Evolutionary conservation across 139 green algal genomes (phyloP).

Genomic region (Pseudopediastrum boryanum): DNA sequence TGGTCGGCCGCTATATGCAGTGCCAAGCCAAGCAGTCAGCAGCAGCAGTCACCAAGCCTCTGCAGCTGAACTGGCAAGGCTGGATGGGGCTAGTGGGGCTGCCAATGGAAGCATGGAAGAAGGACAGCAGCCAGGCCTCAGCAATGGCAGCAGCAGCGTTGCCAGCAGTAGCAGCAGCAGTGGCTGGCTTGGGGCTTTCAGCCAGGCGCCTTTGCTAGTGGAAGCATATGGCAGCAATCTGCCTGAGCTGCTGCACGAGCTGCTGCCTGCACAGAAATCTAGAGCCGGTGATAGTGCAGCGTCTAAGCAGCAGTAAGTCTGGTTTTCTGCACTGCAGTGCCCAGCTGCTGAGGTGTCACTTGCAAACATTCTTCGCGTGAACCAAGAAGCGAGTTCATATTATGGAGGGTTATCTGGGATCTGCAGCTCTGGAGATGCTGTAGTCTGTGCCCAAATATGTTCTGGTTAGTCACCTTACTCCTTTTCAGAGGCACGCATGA

Average conservation of each 20-base stretch:
- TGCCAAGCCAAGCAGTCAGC: background rate
- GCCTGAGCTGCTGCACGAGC: slow-evolving; percentile 12
- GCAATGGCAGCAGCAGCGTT: background rate
- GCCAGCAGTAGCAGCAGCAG: background rate
- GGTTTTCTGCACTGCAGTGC: background rate
- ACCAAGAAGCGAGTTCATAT: no score
- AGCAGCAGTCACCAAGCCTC: background rate
- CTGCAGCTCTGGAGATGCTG: no score
- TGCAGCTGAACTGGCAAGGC: background rate
- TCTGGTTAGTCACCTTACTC: no score
- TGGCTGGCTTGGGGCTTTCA: background rate
- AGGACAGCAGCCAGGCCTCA: no score
- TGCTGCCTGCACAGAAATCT: background rate
- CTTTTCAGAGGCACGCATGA: no score
- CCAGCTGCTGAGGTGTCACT: background rate
- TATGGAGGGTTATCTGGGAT: no score
- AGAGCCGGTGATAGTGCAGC: background rate
- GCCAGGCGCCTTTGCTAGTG: slow-evolving; percentile 20
- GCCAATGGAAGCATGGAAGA: no score
- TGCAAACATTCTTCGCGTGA: background rate
- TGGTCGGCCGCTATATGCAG: no score
- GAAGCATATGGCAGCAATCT: slow-evolving; percentile 25
- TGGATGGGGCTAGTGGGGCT: no score
- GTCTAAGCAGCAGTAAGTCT: slow-evolving; percentile 8
- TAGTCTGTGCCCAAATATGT: no score